Evolutionary conservation across 176 grass and related monocot genomes (phyloP).

Genomic region (Carex littledalei): DNA sequence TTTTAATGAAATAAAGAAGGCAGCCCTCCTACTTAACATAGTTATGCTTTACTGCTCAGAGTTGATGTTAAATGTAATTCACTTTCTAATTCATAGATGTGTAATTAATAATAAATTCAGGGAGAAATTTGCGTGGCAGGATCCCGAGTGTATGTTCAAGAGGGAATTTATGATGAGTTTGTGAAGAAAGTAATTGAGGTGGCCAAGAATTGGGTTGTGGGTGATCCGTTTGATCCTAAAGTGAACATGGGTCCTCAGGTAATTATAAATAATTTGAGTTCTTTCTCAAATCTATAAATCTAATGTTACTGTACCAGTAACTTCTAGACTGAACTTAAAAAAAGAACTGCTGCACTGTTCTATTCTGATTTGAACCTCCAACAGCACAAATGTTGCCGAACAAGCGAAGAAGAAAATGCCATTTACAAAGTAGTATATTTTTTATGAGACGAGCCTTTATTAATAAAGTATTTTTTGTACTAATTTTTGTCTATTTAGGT

Average conservation of each 20-base stretch:
- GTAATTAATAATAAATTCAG: conserved; percentile 26
- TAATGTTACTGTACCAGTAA: background rate
- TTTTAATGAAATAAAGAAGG: background rate
- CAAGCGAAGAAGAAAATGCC: background rate
- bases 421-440: background rate
- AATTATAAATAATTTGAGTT: background rate
- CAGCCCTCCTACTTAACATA: too few relatives aligned
- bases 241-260: conserved; percentile 80
- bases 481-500: conserved; percentile 51
- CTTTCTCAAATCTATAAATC: background rate
- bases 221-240: conserved; percentile 70
- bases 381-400: background rate
- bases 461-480: too few relatives aligned
- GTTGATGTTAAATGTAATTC: too few relatives aligned
- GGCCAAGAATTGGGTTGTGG: conserved; percentile 55
- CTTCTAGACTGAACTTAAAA: background rate
- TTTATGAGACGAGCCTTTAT: background rate
- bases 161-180: conserved; percentile 85
- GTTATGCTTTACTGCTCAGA: background rate
- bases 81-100: too few relatives aligned
- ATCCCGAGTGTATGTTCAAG: conserved; percentile 80
- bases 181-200: conserved; percentile 48
- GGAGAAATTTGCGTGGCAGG: conserved; percentile 73
- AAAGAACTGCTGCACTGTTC: background rate
- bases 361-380: background rate